These are phyloP conservation scores for Microbotryum violaceum DNA, from an alignment of 1,284 basidiomycete genomes.

Conservation along the genomic window DNA sequence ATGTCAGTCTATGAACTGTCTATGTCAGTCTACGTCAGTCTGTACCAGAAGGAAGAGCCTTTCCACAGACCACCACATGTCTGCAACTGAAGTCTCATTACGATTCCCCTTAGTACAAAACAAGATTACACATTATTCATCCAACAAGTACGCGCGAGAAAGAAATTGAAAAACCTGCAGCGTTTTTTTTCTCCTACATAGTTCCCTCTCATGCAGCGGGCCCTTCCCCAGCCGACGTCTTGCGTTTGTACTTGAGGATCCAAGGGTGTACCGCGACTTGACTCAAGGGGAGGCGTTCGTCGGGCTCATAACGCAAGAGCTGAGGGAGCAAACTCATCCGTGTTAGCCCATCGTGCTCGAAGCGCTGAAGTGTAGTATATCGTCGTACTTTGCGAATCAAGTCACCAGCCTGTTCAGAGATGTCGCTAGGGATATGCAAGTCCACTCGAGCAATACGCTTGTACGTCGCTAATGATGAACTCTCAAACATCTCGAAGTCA, in stretches of 20 bases:
- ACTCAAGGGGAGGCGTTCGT: conserved; percentile 67
- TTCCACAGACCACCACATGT: too few species aligned
- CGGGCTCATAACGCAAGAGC: conserved; percentile 81
- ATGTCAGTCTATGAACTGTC: too few species aligned
- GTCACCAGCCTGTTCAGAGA: conserved; percentile 60
- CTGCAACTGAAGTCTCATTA: not conserved
- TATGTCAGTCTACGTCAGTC: too few species aligned
- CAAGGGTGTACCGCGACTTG: conserved; percentile 85
- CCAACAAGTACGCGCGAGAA: not conserved
- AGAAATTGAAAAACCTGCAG: not conserved
- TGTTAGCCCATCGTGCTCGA: not conserved
- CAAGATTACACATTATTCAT: not conserved
- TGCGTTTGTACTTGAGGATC: conserved; percentile 65
- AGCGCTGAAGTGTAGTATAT: not conserved
- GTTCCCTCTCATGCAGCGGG: not conserved
- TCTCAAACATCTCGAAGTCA: not conserved
- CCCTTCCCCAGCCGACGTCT: conserved; percentile 1
- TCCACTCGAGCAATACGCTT: conserved; percentile 75
- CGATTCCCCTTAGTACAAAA: not conserved
- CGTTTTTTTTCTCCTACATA: not conserved
- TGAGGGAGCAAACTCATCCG: conserved; percentile 39
- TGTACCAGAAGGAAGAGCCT: too few species aligned
- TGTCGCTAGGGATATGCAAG: conserved; percentile 59
- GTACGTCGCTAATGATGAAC: conserved; percentile 61
- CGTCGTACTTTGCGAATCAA: conserved; percentile 53